Evolutionary conservation across 768 basidiomycete genomes (phyloP).

Genomic region (Austroboletus festivus): DNA sequence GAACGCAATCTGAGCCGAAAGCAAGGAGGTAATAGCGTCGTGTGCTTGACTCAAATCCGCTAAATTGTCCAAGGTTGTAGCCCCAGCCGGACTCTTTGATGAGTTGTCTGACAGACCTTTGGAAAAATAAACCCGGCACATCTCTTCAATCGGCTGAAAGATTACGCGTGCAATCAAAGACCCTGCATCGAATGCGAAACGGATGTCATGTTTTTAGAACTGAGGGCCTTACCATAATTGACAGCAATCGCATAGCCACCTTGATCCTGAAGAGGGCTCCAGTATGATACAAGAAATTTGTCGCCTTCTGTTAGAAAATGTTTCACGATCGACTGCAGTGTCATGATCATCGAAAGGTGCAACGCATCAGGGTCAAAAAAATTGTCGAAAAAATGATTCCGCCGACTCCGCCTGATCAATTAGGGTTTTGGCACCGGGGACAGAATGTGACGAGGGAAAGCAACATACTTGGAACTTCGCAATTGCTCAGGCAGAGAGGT

Average conservation of each 20-base stretch:
- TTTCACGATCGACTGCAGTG: constrained; percentile 85
- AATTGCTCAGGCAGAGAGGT: constrained; percentile 21
- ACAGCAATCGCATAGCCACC: constrained; percentile 94
- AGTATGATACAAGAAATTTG: constrained; percentile 80
- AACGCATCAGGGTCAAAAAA: constrained; percentile 50
- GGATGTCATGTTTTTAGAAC: not conserved
- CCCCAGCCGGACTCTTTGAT: constrained; percentile 3
- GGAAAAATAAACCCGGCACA: constrained; percentile 86
- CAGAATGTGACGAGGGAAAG: not conserved
- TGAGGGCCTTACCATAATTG: constrained; percentile 74
- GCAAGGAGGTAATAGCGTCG: constrained; percentile 51
- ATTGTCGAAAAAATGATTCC: constrained; percentile 8
- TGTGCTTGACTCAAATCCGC: constrained; percentile 40
- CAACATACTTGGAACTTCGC: constrained; percentile 17
- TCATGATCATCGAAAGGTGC: constrained; percentile 76
- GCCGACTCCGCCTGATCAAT: constrained; percentile 2
- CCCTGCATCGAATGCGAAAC: constrained; percentile 44
- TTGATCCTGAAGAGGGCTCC: constrained; percentile 83
- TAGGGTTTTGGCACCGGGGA: not conserved
- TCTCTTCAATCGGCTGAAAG: constrained; percentile 96
- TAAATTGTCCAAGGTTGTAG: not conserved
- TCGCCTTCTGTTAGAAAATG: constrained; percentile 96
- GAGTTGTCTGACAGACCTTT: constrained; percentile 42
- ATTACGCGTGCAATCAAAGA: constrained; percentile 89
- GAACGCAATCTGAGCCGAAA: constrained; percentile 64